Evolutionary conservation across 495 filamentous ascomycete species (phyloP).

Genomic region (Entonaema liquescens): DNA sequence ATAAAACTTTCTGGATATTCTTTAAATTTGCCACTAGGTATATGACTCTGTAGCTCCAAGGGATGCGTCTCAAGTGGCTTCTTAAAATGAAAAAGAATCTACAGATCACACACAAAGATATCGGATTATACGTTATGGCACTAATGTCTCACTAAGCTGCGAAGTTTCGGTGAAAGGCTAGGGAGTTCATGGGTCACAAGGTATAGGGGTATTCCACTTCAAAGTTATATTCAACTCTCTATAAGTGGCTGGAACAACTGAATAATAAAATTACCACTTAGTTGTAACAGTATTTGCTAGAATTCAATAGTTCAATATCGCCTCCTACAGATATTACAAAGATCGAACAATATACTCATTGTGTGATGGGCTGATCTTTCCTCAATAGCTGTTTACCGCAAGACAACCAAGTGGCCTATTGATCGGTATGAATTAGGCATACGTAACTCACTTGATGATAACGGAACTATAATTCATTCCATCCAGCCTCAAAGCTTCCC

Average conservation of each 20-base stretch:
- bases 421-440: background rate
- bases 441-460: constrained; percentile 7
- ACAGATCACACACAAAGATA: background rate
- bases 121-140: background rate
- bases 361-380: background rate
- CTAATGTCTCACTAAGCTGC: background rate
- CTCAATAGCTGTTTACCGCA: background rate
- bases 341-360: background rate
- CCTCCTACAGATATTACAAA: background rate
- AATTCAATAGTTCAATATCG: background rate
- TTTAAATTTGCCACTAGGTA: background rate
- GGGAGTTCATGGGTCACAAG: background rate
- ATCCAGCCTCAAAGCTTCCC: constrained; percentile 17
- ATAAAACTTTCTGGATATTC: background rate
- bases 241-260: background rate
- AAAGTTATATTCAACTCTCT: too few relatives aligned
- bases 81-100: background rate
- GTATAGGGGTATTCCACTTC: too few relatives aligned
- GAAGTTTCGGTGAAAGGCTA: background rate
- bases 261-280: too few relatives aligned
- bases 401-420: background rate
- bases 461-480: constrained; percentile 13
- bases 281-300: too few relatives aligned
- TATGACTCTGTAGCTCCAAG: background rate
- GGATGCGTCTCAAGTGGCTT: background rate